Conservation (phyloP, 148 eudicot genomes). For the Cornus suecica region DNA sequence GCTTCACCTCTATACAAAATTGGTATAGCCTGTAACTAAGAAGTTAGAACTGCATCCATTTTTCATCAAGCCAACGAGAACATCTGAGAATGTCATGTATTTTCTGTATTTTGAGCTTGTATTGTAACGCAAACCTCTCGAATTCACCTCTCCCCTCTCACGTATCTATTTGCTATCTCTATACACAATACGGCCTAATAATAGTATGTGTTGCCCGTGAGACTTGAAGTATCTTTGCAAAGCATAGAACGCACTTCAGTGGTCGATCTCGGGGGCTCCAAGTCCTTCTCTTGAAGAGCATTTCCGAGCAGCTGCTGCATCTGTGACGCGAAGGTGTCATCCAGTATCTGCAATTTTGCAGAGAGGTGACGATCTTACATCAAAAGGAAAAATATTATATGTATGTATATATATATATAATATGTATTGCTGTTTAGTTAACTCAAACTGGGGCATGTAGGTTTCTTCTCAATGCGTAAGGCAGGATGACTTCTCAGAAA, state of each 20-base stretch:
- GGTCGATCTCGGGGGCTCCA: conserved; percentile 72
- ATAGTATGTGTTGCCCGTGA: conserved; percentile 54
- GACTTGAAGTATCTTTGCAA: conserved; percentile 52
- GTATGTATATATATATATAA: no score
- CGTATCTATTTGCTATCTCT: conserved; percentile 4
- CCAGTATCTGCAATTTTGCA: conserved; percentile 52
- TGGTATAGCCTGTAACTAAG: background rate
- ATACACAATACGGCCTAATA: conserved; percentile 24
- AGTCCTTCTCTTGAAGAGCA: conserved; percentile 67
- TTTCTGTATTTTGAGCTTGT: background rate
- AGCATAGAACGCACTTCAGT: conserved; percentile 71
- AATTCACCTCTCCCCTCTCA: background rate
- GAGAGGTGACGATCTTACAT: background rate
- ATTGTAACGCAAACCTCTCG: background rate
- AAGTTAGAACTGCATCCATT: background rate
- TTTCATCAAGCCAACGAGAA: background rate
- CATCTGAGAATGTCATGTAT: background rate
- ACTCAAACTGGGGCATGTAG: background rate
- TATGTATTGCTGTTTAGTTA: no score
- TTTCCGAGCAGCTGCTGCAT: conserved; percentile 76
- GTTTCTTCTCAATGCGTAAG: background rate
- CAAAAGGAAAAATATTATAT: background rate
- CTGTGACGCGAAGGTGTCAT: conserved; percentile 79
- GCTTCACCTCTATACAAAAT: conserved; percentile 17
- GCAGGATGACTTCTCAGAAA: background rate